A percentile compares a stretch with the other conserved stretches of the same genome.
These are phyloP conservation scores for Kokia cookei DNA, from an alignment of 441 rosid genomes.

Conservation along the genomic window DNA sequence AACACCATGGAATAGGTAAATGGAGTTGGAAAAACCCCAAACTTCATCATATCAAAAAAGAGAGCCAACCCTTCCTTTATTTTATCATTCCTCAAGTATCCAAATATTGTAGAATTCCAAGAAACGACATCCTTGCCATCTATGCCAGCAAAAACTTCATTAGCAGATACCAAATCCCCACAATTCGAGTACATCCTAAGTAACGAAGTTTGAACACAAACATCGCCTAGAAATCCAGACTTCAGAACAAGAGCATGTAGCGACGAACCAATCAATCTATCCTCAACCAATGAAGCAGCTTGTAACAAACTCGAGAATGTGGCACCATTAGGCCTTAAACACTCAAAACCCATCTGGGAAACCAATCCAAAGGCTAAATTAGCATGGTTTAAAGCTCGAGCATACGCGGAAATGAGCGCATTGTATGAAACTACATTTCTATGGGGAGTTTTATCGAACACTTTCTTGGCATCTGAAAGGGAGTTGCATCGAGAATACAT, in stretches of 20 bases:
- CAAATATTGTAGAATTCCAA: slow-evolving; percentile 75
- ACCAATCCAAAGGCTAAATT: slow-evolving; percentile 28
- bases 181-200: slow-evolving; percentile 68
- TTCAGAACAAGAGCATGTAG: slow-evolving; percentile 52
- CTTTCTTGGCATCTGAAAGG: slow-evolving; percentile 33
- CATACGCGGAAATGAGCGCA: slow-evolving; percentile 62
- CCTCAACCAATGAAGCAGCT: slow-evolving; percentile 44
- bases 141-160: slow-evolving; percentile 37
- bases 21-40: slow-evolving; percentile 48
- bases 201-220: slow-evolving; percentile 65
- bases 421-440: slow-evolving; percentile 64
- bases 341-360: slow-evolving; percentile 35
- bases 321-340: slow-evolving; percentile 52
- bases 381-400: slow-evolving; percentile 34
- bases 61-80: slow-evolving; percentile 38
- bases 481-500: slow-evolving; percentile 63
- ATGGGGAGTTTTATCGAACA: slow-evolving; percentile 73
- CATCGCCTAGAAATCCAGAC: slow-evolving; percentile 39
- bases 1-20: slow-evolving; percentile 68
- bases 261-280: slow-evolving; percentile 41
- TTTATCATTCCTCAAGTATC: slow-evolving; percentile 57
- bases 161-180: slow-evolving; percentile 60
- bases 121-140: slow-evolving; percentile 54
- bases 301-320: slow-evolving; percentile 72
- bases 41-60: slow-evolving; percentile 48